Evolutionary conservation across 345 rosid genomes (phyloP).

Genomic region (Combretum micranthum): DNA sequence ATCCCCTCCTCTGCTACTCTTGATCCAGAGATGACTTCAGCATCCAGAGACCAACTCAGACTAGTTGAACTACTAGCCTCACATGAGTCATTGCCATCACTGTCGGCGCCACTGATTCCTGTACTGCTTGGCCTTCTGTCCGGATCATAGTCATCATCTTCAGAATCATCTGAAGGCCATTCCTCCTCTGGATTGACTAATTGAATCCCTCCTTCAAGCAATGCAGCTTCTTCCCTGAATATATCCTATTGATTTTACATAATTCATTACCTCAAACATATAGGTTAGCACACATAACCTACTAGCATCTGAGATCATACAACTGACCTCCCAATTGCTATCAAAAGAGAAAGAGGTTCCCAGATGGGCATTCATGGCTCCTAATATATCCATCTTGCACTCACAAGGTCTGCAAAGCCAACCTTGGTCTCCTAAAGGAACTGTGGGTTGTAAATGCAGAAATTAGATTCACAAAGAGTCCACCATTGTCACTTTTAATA

Average conservation of each 20-base stretch:
- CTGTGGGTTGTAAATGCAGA: slow-evolving; percentile 36
- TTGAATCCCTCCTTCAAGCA: slow-evolving; percentile 43
- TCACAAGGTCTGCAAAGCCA: slow-evolving; percentile 95
- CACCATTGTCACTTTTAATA: background rate
- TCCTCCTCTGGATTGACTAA: slow-evolving; percentile 55
- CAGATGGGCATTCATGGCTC: slow-evolving; percentile 84
- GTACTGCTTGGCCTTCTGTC: slow-evolving; percentile 42
- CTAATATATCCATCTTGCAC: slow-evolving; percentile 85
- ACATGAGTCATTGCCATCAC: slow-evolving; percentile 38
- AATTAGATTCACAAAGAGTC: slow-evolving; percentile 12
- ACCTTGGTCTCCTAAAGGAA: slow-evolving; percentile 96
- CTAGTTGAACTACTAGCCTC: slow-evolving; percentile 50
- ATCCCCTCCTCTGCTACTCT: slow-evolving; percentile 27
- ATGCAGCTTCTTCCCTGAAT: slow-evolving; percentile 73
- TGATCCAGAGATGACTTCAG: slow-evolving; percentile 44
- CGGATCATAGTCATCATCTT: slow-evolving; percentile 89
- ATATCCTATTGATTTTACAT: slow-evolving; percentile 50
- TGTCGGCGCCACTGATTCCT: slow-evolving; percentile 38
- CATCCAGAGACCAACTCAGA: slow-evolving; percentile 77
- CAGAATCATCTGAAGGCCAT: slow-evolving; percentile 99
- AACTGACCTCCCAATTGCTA: slow-evolving; percentile 75
- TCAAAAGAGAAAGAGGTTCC: slow-evolving; percentile 65
- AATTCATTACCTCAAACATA: slow-evolving; percentile 4
- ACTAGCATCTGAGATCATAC: background rate
- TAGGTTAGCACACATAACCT: too few species aligned